Evolutionary conservation across 257 asterid species (phyloP), one percentile per base, ranked within the genome.

Genomic region (Jasminum sambac): DNA sequence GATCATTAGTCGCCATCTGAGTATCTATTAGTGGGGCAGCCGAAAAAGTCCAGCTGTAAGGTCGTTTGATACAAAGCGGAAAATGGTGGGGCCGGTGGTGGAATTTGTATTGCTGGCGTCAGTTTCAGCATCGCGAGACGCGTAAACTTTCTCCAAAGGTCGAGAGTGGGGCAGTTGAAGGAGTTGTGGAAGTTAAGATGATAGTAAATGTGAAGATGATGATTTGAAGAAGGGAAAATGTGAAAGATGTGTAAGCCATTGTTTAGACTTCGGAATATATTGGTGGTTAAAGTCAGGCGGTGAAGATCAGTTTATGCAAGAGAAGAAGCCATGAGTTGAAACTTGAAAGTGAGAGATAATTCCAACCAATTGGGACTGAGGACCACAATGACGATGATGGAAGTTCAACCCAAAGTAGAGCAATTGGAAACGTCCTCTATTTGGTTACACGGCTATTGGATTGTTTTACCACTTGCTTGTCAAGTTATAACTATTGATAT

Each of bases 81-180:
- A 90, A 0, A 84, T 76, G 42, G 73, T 66, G 0, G 97, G 96
- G 0, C 97, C 94, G 6, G 89, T 71, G 12, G 89, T 55, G 37
- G 94, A 86, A 19, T 40, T 65, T 19, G 96, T 90, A 83, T 90
- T 90, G 17, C 97, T 96, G 36, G 96, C 86, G 85, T 90, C 97
- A 43, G 97, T 90, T 78, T 74, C 88, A 52, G 97, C 88, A 77
- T 90, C 97, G 1, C 96, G 94, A 71, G 88, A 90, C 34, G 97
- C 91, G 66, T 85, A 90, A 2, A 88, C 69, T 48, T 63, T 61
- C 62, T 82, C 75, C 85, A 90, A 85, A 17, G 75, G 81, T 64
- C 5, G 40, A 62, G 24, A 69, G 41, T 63, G 25, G 74, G 57
- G 55, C 13, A 26, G 16, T 10, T 25, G 12, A 46, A 43, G 50